Evolutionary conservation across 1,139 yeast genomes (phyloP), one percentile per base, ranked within the genome.

Genomic region (Suhomyces kunorum): DNA sequence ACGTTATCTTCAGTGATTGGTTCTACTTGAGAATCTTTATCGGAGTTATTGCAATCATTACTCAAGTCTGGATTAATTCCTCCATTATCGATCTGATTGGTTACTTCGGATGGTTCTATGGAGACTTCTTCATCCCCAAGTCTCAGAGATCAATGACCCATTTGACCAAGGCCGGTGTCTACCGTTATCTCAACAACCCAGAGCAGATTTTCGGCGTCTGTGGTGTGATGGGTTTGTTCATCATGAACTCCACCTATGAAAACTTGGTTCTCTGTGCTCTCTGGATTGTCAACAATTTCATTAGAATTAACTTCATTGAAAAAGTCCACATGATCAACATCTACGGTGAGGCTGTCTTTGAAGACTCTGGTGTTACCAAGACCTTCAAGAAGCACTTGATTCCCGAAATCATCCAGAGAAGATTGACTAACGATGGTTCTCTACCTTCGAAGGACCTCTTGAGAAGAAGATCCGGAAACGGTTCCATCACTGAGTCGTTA

Each of bases 41-140:
- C 24, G 88, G 89, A 3, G 44, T 57, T 0, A 62, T 76, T 48
- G 65, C 85, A 34, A 68, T 84, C 15, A 55, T 74, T 8, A 68
- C 88, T 31, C 95, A 87, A 55, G 58, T 76, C 19, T 81, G 90
- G 87, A 84, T 89, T 28, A 81, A 85, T 50, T 57, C 72, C 26
- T 85, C 89, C 13, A 85, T 87, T 30, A 74, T 82, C 49, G 80
- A 80, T 41, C 83, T 87, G 48, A 80, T 87, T 50, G 94, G 94
- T 4, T 86, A 84, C 48, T 86, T 83, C 60, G 95, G 95, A 12
- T 87, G 95, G 95, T 87, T 86, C 55, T 87, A 84, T 58, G 95
- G 96, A 43, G 96, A 87, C 59, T 87, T 87, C 63, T 87, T 87
- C 60, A 71, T 85, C 49, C 83, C 87, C 25, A 67, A 61, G 39